A percentile compares a stretch with the other conserved stretches of the same genome.
Conservation (phyloP, 768 basidiomycete genomes). For the Sporobolomyces phaffii region DNA sequence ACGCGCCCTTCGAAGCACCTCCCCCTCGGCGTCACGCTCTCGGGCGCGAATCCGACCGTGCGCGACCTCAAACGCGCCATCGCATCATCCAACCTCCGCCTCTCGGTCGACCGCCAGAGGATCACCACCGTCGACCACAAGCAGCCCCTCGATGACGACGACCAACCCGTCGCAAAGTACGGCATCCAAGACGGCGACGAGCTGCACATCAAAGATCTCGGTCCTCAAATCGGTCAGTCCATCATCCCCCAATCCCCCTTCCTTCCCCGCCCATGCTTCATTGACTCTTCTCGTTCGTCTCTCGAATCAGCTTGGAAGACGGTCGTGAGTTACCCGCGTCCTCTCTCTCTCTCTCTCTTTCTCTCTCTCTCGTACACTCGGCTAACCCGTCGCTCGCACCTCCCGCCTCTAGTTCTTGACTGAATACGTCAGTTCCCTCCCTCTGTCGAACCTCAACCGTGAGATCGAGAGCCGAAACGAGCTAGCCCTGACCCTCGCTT, state of each 20-base stretch:
- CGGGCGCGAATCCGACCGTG: conserved; percentile 53
- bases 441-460: too few species aligned
- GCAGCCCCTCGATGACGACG: conserved; percentile 58
- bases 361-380: not conserved
- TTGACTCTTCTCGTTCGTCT: too few species aligned
- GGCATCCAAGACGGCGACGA: conserved; percentile 60
- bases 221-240: conserved; percentile 64
- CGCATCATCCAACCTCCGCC: conserved; percentile 8
- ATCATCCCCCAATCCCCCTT: too few species aligned
- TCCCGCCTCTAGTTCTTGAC: conserved; percentile 56
- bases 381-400: not conserved
- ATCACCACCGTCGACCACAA: conserved; percentile 56
- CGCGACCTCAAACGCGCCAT: conserved; percentile 65
- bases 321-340: conserved; percentile 53
- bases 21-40: conserved; percentile 28
- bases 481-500: too few species aligned
- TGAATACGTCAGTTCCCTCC: conserved; percentile 72
- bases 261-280: too few species aligned
- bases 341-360: not conserved
- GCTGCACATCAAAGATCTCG: conserved; percentile 78
- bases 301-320: conserved; percentile 59
- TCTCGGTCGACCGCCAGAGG: conserved; percentile 27
- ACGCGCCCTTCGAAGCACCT: conserved; percentile 28
- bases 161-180: conserved; percentile 57
- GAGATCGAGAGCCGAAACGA: too few species aligned